A percentile compares a stretch with the other conserved stretches of the same genome.
Evolutionary conservation across 306 rosid genomes (phyloP).

Genomic region (Prunus mira): DNA sequence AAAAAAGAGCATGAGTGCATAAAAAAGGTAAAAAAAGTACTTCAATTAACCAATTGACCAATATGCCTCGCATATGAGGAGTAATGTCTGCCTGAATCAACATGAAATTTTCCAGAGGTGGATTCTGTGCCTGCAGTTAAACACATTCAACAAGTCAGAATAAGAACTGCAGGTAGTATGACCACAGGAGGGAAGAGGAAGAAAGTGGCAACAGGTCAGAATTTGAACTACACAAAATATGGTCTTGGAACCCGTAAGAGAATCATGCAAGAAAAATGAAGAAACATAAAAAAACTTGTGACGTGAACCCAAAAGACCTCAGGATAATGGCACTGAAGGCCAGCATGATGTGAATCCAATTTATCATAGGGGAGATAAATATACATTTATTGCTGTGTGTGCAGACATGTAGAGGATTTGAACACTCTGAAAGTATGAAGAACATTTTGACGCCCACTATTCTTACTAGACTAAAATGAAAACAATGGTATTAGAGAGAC

Average conservation of each 20-base stretch:
- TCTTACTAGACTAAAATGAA: not conserved
- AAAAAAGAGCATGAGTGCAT: slow-evolving; percentile 12
- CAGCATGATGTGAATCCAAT: not conserved
- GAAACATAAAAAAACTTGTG: not conserved
- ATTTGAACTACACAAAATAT: not conserved
- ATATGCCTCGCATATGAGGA: slow-evolving; percentile 74
- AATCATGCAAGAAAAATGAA: not conserved
- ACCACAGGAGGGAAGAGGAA: not conserved
- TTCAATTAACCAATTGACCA: slow-evolving; percentile 92
- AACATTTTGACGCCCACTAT: not conserved
- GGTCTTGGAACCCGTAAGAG: not conserved
- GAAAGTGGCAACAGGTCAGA: not conserved
- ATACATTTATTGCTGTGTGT: no score
- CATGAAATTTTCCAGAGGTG: slow-evolving; percentile 56
- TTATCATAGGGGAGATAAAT: not conserved
- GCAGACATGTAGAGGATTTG: no score
- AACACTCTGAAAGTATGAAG: not conserved
- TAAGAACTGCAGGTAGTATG: not conserved
- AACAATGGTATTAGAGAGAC: slow-evolving; percentile 3
- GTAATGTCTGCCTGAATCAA: slow-evolving; percentile 64
- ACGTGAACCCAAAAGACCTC: not conserved
- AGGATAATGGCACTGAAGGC: not conserved
- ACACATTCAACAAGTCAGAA: slow-evolving; percentile 2
- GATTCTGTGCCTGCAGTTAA: slow-evolving; percentile 58
- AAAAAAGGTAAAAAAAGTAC: slow-evolving; percentile 33